Percentiles rank a stretch among this genome's conserved stretches.
Evolutionary conservation across 139 green algal genomes (phyloP).

Genomic region (Tetradesmus lagerheimii): DNA sequence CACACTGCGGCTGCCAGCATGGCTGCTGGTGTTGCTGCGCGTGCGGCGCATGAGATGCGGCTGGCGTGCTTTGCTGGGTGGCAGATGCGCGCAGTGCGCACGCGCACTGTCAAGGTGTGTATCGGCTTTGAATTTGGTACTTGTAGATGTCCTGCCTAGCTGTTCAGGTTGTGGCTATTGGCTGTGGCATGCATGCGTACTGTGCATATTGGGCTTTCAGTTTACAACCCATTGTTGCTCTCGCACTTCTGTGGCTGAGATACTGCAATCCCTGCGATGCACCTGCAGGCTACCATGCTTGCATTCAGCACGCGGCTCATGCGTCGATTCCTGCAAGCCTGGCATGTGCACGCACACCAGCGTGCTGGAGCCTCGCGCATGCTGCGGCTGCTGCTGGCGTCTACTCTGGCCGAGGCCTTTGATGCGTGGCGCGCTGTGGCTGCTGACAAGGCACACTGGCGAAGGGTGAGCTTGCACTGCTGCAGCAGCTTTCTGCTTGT

Average conservation of each 20-base stretch:
- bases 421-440: slow-evolving; percentile 18
- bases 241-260: background rate
- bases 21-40: background rate
- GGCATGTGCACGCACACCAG: background rate
- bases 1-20: background rate
- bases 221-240: background rate
- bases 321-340: slow-evolving; percentile 16
- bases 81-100: background rate
- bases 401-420: slow-evolving; percentile 13
- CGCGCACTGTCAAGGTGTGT: slow-evolving; percentile 16
- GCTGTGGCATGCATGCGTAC: too few relatives aligned
- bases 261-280: too few relatives aligned
- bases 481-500: background rate
- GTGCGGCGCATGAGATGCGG: background rate
- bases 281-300: background rate
- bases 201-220: background rate
- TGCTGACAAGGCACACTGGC: slow-evolving; percentile 31
- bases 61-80: slow-evolving; percentile 16
- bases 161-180: too few relatives aligned
- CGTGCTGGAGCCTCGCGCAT: slow-evolving; percentile 13
- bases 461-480: background rate
- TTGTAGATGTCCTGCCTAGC: too few relatives aligned
- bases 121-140: too few relatives aligned
- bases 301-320: background rate
- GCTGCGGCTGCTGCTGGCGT: slow-evolving; percentile 28